A percentile compares a stretch with the other conserved stretches of the same genome.
These are phyloP conservation scores for Dryadomyces quercus-mongolicae DNA, from an alignment of 2,329 filamentous ascomycete species.

Conservation along the genomic window DNA sequence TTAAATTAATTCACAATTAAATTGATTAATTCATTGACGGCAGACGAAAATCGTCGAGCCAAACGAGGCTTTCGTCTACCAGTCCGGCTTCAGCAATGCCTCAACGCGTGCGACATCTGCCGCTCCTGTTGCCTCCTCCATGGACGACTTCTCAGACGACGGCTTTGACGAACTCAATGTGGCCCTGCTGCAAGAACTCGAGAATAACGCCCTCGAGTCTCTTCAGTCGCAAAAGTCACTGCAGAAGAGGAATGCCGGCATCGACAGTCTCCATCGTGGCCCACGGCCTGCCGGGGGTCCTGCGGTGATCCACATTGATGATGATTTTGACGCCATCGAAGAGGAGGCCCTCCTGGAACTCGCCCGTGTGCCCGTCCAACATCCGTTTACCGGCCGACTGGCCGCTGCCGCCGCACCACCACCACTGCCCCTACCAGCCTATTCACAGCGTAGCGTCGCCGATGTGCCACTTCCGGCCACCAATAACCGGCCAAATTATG, in stretches of 20 bases:
- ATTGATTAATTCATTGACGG: background rate
- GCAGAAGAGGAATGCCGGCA: background rate
- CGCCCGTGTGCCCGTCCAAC: constrained; percentile 10
- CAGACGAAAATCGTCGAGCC: background rate
- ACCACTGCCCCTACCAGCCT: constrained; percentile 8
- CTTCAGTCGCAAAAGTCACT: constrained; percentile 14
- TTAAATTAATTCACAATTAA: background rate
- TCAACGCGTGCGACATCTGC: background rate
- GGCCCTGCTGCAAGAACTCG: constrained; percentile 47
- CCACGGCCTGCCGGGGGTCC: background rate
- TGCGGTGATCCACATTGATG: constrained; percentile 1
- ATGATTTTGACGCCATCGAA: constrained; percentile 7
- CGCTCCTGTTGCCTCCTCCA: constrained; percentile 10
- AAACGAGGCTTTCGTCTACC: background rate
- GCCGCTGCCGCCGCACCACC: constrained; percentile 10
- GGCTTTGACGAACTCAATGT: constrained; percentile 49
- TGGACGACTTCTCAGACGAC: constrained; percentile 53
- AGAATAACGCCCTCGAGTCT: constrained; percentile 33
- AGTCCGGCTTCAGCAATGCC: background rate
- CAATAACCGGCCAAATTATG: background rate
- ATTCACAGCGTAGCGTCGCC: constrained; percentile 8
- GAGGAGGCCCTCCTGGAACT: constrained; percentile 10
- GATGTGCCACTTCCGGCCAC: constrained; percentile 7
- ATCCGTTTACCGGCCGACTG: constrained; percentile 4
- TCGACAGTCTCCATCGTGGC: constrained; percentile 2